Evolutionary conservation across 768 basidiomycete species (phyloP).

Genomic region (Amanita muscaria): DNA sequence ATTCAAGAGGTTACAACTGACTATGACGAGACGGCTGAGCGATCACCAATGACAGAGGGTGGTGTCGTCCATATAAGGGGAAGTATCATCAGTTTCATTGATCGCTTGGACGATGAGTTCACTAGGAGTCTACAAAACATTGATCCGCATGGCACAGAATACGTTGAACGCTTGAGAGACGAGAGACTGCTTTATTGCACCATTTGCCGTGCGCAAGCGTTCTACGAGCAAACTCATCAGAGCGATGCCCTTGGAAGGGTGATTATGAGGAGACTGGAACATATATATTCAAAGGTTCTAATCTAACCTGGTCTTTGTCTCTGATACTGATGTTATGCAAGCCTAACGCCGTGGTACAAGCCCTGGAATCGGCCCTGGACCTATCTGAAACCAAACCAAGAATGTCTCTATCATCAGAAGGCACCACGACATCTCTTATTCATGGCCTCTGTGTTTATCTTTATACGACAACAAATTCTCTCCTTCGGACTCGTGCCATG

Average conservation of each 20-base stretch:
- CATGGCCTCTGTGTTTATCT: constrained; percentile 86
- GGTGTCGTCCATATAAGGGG: constrained; percentile 85
- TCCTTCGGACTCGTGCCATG: constrained; percentile 94
- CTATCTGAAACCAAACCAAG: constrained; percentile 51
- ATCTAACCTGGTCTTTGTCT: neutral
- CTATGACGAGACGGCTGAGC: constrained; percentile 86
- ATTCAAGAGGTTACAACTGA: constrained; percentile 84
- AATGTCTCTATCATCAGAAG: constrained; percentile 47
- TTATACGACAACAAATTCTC: constrained; percentile 85
- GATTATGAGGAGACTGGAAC: constrained; percentile 91
- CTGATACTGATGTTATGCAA: constrained; percentile 22
- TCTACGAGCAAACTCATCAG: constrained; percentile 78
- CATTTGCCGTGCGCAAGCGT: constrained; percentile 85
- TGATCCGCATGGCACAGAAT: constrained; percentile 98
- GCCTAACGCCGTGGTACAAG: constrained; percentile 90
- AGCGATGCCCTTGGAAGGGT: constrained; percentile 78
- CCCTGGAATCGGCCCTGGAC: constrained; percentile 68
- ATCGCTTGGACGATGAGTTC: constrained; percentile 96
- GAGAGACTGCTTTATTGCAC: constrained; percentile 92
- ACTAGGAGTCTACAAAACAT: constrained; percentile 96
- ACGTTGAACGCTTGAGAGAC: constrained; percentile 93
- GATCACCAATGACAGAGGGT: constrained; percentile 62
- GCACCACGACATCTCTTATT: constrained; percentile 66
- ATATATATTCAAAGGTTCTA: constrained; percentile 92
- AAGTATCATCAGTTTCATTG: constrained; percentile 92